Conservation (phyloP, 2,329 filamentous ascomycete species). For the Sclerotinia minor region DNA sequence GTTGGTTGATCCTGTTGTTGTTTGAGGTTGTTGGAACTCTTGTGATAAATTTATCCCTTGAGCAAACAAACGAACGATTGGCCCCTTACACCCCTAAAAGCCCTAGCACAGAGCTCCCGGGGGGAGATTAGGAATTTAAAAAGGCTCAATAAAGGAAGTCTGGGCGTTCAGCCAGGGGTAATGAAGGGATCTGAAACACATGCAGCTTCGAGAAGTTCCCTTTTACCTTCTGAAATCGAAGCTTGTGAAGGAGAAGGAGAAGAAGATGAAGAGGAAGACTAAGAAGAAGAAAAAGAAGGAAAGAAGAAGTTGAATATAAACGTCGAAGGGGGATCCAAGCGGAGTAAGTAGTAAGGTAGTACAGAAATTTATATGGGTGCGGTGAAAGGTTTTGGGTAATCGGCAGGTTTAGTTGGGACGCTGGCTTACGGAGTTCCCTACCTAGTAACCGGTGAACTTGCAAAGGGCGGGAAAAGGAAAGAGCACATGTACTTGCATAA, state of each 20-base stretch:
- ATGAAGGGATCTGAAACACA: slow-evolving; percentile 23
- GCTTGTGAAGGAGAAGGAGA: neutral
- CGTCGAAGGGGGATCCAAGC: neutral
- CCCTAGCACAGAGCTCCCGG: neutral
- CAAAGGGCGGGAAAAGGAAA: neutral
- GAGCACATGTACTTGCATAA: slow-evolving; percentile 12
- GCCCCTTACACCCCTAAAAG: slow-evolving; percentile 14
- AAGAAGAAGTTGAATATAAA: neutral
- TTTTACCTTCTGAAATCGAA: neutral
- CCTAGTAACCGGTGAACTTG: too few species aligned
- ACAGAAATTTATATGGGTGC: slow-evolving; percentile 17
- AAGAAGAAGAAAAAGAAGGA: neutral
- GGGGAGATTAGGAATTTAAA: slow-evolving; percentile 13
- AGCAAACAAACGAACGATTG: slow-evolving; percentile 16
- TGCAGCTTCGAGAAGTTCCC: slow-evolving; percentile 20
- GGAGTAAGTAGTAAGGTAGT: neutral
- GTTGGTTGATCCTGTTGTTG: neutral
- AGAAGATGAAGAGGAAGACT: neutral
- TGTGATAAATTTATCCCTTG: slow-evolving; percentile 14
- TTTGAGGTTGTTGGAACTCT: neutral
- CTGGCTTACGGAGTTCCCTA: too few species aligned
- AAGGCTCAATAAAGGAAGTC: slow-evolving; percentile 19
- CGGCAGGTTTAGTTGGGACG: neutral
- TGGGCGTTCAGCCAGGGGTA: slow-evolving; percentile 22
- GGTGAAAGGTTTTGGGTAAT: slow-evolving; percentile 9